Base-by-base conservation (phyloP, 2,329 filamentous ascomycete species). In the Ophiognomonia clavigignenti-juglandacearum region DNA sequence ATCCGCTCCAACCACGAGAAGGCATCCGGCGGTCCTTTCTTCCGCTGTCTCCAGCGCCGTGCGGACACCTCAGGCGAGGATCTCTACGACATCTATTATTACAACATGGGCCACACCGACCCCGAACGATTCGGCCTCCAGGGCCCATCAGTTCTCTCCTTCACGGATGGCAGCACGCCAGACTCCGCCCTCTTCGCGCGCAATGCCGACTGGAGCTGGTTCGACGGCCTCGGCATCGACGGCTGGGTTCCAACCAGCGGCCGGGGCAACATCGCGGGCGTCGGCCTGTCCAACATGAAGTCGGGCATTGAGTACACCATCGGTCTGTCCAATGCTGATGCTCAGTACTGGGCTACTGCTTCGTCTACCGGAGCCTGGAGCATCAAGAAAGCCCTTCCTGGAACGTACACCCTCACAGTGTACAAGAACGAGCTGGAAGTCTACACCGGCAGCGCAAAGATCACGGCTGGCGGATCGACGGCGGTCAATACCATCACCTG, bases 51-150 rank as follows among this genome's bases (percentile, higher is more conserved):
- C 16, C 55, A 68, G n/a, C 61, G 66, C 6, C 63, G 65, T 16
- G 66, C 64, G 26, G 57, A 57, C 45, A 54, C 56, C 10, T 59
- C 56, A 16, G 65, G 64, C 10, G 64, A 65, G 14, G 67, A 70
- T 45, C 55, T 70, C 14, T 70, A 69, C 51, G 67, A 70, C 20
- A 70, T 70, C 47, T 67, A 69, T 39, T 64, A 68, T 47, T 70
- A 70, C 56, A 67, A 64, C 52, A 69, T 69, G 67, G 66, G 66
- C 0, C 65, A 67, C 50, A 69, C 65, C 2, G 68, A 70, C 45
- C 55, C 61, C 4, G 64, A 69, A 61, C 60, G 67, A 38, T 63
- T 68, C 35, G 67, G 68, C 31, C 61, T 70, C 2, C 67, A 70
- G 43, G 67, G 68, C 5, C 68, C 68, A 1, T 65, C 62, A 8